phyloP scores from a whole-genome alignment of 108 stramenopile species.

The Discostella pseudostelligera region DNA sequence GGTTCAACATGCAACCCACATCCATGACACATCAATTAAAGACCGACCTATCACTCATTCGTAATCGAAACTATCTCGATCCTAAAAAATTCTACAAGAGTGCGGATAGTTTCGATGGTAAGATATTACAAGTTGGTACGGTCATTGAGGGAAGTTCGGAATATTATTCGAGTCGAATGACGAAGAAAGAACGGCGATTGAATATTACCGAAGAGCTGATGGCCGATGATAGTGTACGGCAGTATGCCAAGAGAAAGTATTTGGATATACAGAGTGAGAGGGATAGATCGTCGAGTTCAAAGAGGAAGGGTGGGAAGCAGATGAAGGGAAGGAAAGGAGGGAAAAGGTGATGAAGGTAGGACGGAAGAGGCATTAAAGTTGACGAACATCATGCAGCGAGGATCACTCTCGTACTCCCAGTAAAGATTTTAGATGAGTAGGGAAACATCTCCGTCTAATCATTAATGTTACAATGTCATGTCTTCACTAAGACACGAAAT shows the following conservation, averaged over 20 bases:
- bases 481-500: neutral
- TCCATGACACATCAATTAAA: slow-evolving; percentile 64
- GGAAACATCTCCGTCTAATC: no score
- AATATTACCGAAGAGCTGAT: slow-evolving; percentile 91
- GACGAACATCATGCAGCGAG: neutral
- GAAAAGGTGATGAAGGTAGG: neutral
- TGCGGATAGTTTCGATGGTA: slow-evolving; percentile 55
- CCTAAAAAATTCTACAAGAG: slow-evolving; percentile 97
- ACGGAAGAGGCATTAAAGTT: neutral
- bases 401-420: no score
- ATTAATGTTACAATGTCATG: no score
- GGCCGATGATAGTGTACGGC: slow-evolving; percentile 56
- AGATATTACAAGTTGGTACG: slow-evolving; percentile 78
- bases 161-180: slow-evolving; percentile 79
- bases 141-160: slow-evolving; percentile 89
- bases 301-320: neutral
- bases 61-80: slow-evolving; percentile 91
- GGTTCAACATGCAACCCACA: slow-evolving; percentile 75
- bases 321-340: neutral
- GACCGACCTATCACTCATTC: slow-evolving; percentile 67
- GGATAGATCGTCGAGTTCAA: slow-evolving; percentile 27
- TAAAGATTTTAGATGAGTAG: no score
- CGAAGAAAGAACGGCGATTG: slow-evolving; percentile 78
- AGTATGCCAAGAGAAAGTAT: slow-evolving; percentile 70
- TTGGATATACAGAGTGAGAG: slow-evolving; percentile 65